Evolutionary conservation across 192 early-diverging fungal species (phyloP).

Genomic region (Rhizophagus clarus): DNA sequence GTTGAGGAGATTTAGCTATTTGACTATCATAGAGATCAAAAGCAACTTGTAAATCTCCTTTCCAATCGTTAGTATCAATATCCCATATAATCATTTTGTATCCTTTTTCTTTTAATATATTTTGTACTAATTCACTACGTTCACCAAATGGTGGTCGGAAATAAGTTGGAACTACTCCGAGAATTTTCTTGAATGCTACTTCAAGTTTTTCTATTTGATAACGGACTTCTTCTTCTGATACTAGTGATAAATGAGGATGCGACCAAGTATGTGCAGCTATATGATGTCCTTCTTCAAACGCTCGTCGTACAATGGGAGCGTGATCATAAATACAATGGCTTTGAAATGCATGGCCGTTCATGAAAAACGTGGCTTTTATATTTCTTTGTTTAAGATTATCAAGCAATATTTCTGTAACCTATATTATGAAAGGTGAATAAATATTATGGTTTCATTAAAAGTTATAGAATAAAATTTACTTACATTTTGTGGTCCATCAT

Average conservation of each 20-base stretch:
- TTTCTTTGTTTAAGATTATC: conserved; percentile 50
- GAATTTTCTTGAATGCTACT: conserved; percentile 48
- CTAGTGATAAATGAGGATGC: conserved; percentile 48
- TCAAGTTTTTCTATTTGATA: conserved; percentile 53
- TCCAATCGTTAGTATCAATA: conserved; percentile 29
- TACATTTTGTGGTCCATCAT: conserved; percentile 5
- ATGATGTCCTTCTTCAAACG: conserved; percentile 52
- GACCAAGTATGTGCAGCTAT: conserved; percentile 66
- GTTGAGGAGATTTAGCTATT: neutral
- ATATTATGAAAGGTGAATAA: neutral
- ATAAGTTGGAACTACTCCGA: conserved; percentile 58
- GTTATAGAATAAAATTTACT: neutral
- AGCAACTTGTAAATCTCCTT: too few species aligned
- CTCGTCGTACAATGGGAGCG: conserved; percentile 49
- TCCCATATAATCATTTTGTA: conserved; percentile 43
- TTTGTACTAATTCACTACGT: conserved; percentile 20
- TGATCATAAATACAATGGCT: conserved; percentile 41
- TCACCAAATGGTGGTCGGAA: conserved; percentile 60
- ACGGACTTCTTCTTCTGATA: conserved; percentile 40
- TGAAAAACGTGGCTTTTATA: conserved; percentile 73
- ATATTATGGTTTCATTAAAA: too few species aligned
- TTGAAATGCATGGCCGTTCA: conserved; percentile 52
- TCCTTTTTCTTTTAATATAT: conserved; percentile 27
- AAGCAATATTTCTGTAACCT: conserved; percentile 53
- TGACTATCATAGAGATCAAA: neutral